Conservation (phyloP, 768 basidiomycete species). For the Podaxis mareebaensis region DNA sequence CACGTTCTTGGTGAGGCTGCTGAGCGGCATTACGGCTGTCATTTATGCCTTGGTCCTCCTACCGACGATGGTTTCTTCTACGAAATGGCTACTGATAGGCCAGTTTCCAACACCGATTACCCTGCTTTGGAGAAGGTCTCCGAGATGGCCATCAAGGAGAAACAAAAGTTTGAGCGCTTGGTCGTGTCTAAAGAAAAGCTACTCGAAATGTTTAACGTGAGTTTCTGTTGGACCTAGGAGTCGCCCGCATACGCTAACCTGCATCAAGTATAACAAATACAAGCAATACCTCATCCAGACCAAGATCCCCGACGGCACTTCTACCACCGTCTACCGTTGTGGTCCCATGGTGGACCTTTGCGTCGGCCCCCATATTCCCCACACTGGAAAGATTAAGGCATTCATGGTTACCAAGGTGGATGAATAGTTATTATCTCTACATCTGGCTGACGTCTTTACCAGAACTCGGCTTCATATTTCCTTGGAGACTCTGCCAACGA, state of each 20-base stretch:
- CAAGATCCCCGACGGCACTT: conserved; percentile 94
- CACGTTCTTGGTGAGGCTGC: conserved; percentile 97
- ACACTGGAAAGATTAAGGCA: conserved; percentile 97
- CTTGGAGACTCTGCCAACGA: conserved; percentile 92
- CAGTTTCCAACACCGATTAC: conserved; percentile 82
- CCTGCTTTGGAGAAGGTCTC: conserved; percentile 85
- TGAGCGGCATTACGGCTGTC: conserved; percentile 95
- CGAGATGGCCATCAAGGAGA: conserved; percentile 90
- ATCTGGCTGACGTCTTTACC: neutral
- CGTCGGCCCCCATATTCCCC: conserved; percentile 95
- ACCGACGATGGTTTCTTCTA: conserved; percentile 99
- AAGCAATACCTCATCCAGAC: conserved; percentile 94
- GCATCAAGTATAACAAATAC: conserved; percentile 92
- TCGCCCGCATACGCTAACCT: conserved; percentile 12
- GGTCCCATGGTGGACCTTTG: conserved; percentile 99
- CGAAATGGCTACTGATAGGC: conserved; percentile 93
- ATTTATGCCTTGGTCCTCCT: conserved; percentile 95
- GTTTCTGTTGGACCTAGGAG: conserved; percentile 27
- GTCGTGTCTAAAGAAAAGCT: conserved; percentile 94
- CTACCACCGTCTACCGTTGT: conserved; percentile 97
- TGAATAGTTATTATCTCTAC: neutral
- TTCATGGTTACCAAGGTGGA: conserved; percentile 92
- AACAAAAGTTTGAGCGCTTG: conserved; percentile 94
- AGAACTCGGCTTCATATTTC: conserved; percentile 99
- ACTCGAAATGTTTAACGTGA: conserved; percentile 92